These are phyloP conservation scores for Clavariopsis aquatica DNA, from an alignment of 495 filamentous ascomycete genomes.

Conservation along the genomic window DNA sequence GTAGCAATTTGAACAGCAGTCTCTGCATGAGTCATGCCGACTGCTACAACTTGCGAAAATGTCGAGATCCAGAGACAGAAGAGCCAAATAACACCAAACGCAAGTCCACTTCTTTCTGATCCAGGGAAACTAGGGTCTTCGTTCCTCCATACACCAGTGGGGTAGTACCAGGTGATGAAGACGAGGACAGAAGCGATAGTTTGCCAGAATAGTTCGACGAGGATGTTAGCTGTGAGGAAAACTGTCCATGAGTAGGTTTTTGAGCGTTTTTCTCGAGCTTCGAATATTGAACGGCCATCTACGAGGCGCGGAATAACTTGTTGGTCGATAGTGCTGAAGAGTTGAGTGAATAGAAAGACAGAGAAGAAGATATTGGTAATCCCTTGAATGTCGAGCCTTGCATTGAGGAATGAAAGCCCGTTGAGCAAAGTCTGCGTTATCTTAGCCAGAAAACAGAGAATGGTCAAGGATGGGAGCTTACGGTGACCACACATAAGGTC, in stretches of 20 bases:
- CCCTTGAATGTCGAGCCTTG: constrained; percentile 14
- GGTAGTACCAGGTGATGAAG: constrained; percentile 21
- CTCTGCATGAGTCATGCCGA: constrained; percentile 10
- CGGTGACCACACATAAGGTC: constrained; percentile 12
- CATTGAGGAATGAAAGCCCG: constrained; percentile 8
- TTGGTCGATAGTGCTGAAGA: constrained; percentile 20
- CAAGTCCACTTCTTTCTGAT: constrained; percentile 11
- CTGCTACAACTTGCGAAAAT: constrained; percentile 10
- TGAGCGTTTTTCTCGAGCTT: constrained; percentile 18
- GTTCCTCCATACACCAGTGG: constrained; percentile 18
- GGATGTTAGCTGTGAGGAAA: constrained; percentile 56
- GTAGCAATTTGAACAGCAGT: constrained; percentile 20
- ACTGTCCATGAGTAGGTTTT: constrained; percentile 20
- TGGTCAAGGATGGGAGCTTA: constrained; percentile 5
- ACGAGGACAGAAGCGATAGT: constrained; percentile 9
- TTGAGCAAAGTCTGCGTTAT: constrained; percentile 14
- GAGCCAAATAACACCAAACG: constrained; percentile 10
- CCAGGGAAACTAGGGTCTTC: constrained; percentile 1
- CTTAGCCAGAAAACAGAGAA: background rate
- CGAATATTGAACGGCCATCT: constrained; percentile 9
- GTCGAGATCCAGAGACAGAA: constrained; percentile 28
- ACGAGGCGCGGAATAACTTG: constrained; percentile 18
- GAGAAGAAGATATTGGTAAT: constrained; percentile 16
- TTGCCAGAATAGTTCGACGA: constrained; percentile 60
- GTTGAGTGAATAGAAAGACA: constrained; percentile 4